A percentile compares a stretch with the other conserved stretches of the same genome.
These are phyloP conservation scores for Saccharata proteae DNA, from an alignment of 2,329 filamentous ascomycete genomes.

Conservation along the genomic window DNA sequence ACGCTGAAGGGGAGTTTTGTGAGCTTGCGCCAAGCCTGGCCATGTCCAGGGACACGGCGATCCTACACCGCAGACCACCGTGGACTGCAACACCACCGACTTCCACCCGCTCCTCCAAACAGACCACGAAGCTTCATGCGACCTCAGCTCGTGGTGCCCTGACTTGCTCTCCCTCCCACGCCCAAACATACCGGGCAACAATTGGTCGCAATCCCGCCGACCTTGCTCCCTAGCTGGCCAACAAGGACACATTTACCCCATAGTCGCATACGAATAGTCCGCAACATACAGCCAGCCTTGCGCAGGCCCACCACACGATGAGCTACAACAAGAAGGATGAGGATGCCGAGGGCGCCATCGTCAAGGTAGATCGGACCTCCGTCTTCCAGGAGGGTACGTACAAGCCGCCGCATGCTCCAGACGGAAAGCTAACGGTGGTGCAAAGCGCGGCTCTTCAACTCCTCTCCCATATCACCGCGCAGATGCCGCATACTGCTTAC, in stretches of 20 bases:
- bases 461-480: conserved; percentile 88
- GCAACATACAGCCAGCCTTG: conserved; percentile 3
- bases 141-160: too few species aligned
- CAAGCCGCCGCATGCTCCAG: conserved; percentile 17
- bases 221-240: conserved; percentile 1
- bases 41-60: too few species aligned
- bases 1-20: too few species aligned
- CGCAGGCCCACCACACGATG: conserved; percentile 41
- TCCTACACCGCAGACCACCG: too few species aligned
- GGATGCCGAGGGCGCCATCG: conserved; percentile 83
- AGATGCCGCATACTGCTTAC: conserved; percentile 95
- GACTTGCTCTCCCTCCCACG: too few species aligned
- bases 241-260: conserved; percentile 9
- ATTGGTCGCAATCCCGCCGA: too few species aligned
- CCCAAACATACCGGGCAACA: too few species aligned
- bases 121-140: too few species aligned
- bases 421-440: conserved; percentile 15
- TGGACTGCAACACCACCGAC: too few species aligned
- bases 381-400: conserved; percentile 92
- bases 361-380: conserved; percentile 94
- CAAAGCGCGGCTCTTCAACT: conserved; percentile 92
- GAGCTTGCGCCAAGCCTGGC: too few species aligned
- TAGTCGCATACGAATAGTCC: conserved; percentile 3
- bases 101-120: too few species aligned
- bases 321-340: conserved; percentile 99